Base-by-base conservation (phyloP, 163 green algal species). In the Coccomyxa subellipsoidea region DNA sequence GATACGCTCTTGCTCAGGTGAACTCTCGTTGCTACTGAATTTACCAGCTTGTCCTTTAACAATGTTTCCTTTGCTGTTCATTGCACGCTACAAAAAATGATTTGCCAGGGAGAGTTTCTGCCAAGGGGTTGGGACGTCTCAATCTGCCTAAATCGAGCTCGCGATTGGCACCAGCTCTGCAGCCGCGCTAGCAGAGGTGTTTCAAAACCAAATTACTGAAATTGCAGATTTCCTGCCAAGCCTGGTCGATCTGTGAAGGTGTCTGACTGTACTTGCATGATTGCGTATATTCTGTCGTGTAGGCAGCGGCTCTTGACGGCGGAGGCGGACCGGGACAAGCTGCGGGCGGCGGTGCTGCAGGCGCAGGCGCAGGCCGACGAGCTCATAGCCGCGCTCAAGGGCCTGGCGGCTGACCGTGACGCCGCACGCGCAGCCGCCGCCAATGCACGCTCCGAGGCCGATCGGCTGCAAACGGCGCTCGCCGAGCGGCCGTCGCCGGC, bases 311-410 rank as follows among this genome's bases (percentile, higher is more conserved):
- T 85, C 66, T 79, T 54, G 7, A 73, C 32, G 1, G 31, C 83
- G 29, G 75, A 87, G 79, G 76, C 40, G 25, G 79, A 89, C 66
- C 47, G 47, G 47, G 47, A 59, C 47, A 59, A 59, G 47, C 47
- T 59, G 4, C 47, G 47, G 47, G 47, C 47, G 3, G 47, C 47
- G 47, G 47, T 59, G 47, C 76, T 87, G 27, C 75, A 37, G 32
- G 75, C 54, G 23, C 80, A 85, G 38, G 31, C 80, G 80, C 80
- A 84, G 71, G 80, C 80, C 37, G 80, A 84, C 32, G 38, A 72
- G 18, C 69, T 80, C 69, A 12, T 73, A 31, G 71, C 71, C 47
- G 31, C 78, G 32, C 2, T 34, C 71, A 77, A 84, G 71, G 75
- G 6, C 27, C 27, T 27, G 53, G 59, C 59, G 23, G 18, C 47